Evolutionary conservation across 2,329 filamentous ascomycete genomes (phyloP).

Genomic region (Xylariales sp.): DNA sequence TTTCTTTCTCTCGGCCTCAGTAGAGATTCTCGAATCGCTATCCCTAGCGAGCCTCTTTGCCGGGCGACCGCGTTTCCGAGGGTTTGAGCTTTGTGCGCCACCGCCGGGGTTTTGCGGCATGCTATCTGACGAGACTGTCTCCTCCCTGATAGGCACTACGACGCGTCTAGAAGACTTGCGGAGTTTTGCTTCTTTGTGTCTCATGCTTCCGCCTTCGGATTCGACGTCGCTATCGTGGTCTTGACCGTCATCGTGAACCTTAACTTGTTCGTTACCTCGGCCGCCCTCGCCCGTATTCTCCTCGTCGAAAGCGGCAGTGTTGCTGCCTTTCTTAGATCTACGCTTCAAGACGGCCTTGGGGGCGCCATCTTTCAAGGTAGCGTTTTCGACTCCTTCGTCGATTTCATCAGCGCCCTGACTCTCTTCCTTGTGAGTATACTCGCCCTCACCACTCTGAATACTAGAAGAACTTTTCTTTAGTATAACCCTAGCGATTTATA

Average conservation of each 20-base stretch:
- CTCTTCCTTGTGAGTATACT: neutral
- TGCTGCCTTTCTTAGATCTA: neutral
- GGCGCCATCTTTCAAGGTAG: neutral
- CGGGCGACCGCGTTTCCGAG: conserved; percentile 1
- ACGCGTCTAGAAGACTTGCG: neutral
- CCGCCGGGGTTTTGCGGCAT: neutral
- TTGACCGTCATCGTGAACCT: conserved; percentile 2
- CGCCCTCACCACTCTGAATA: conserved; percentile 1
- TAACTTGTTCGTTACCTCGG: neutral
- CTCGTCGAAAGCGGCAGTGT: neutral
- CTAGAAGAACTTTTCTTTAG: conserved; percentile 19
- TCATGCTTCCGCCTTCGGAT: no score
- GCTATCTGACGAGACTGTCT: neutral
- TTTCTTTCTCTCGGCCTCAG: conserved; percentile 6
- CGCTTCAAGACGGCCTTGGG: neutral
- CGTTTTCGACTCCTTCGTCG: conserved; percentile 2
- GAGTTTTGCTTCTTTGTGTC: neutral
- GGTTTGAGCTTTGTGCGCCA: neutral
- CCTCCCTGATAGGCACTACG: no score
- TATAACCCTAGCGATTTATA: neutral
- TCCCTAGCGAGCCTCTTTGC: neutral
- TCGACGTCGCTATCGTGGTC: conserved; percentile 1
- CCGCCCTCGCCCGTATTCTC: neutral
- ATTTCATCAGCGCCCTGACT: conserved; percentile 8
- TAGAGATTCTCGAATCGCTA: neutral